A percentile compares a stretch with the other conserved stretches of the same genome.
Conservation (phyloP, 768 basidiomycete species). For the Amylocystis lapponica region DNA sequence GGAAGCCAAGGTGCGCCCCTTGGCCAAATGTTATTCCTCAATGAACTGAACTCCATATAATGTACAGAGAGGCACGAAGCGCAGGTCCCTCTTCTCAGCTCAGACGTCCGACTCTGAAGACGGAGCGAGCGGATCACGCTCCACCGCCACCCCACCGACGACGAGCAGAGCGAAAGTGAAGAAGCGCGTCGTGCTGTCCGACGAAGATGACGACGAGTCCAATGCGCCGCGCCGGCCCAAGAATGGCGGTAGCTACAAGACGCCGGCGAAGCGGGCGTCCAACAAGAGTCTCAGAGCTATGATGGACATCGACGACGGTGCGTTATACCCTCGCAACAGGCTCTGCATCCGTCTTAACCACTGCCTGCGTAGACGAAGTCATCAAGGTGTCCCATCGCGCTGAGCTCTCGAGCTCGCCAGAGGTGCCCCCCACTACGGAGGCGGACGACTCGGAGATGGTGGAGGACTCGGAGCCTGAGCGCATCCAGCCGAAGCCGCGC, state of each 20-base stretch:
- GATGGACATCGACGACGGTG: slow-evolving; percentile 79
- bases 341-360: not conserved
- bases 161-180: slow-evolving; percentile 26
- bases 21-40: not conserved
- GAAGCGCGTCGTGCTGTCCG: slow-evolving; percentile 49
- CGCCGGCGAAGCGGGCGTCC: slow-evolving; percentile 11
- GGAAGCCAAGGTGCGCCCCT: slow-evolving; percentile 10
- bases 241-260: not conserved
- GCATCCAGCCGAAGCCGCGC: slow-evolving; percentile 26
- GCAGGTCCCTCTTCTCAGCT: slow-evolving; percentile 20
- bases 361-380: slow-evolving; percentile 9
- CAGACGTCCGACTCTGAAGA: slow-evolving; percentile 30
- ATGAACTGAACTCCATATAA: not conserved
- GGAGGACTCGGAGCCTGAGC: slow-evolving; percentile 17
- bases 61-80: slow-evolving; percentile 25
- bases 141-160: slow-evolving; percentile 5
- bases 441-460: slow-evolving; percentile 24
- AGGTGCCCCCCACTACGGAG: slow-evolving; percentile 22
- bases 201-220: slow-evolving; percentile 51
- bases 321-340: not conserved
- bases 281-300: slow-evolving; percentile 45
- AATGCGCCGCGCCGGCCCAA: not conserved
- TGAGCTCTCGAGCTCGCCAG: slow-evolving; percentile 20
- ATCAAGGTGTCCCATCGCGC: slow-evolving; percentile 11
- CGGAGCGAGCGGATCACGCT: slow-evolving; percentile 14